Evolutionary conservation across 148 eudicot genomes (phyloP).

Genomic region (Spergularia bocconei): DNA sequence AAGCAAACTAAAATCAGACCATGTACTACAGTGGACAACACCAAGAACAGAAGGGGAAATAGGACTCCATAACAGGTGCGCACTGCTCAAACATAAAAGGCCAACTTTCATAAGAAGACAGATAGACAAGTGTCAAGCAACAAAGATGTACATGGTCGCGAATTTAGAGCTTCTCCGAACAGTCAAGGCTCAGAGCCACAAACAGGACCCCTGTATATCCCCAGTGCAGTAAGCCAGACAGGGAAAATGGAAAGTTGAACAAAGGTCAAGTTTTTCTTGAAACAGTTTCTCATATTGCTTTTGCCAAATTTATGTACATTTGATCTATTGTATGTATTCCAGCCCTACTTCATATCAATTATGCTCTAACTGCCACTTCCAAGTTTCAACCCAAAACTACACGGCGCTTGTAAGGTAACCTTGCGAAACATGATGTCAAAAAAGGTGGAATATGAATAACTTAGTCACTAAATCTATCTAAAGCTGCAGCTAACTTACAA

Average conservation of each 20-base stretch:
- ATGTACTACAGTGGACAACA: not conserved
- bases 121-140: not conserved
- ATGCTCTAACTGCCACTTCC: not conserved
- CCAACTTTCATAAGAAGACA: not conserved
- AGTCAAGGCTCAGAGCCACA: not conserved
- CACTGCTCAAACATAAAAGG: not conserved
- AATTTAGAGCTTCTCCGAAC: not conserved
- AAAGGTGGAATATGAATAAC: not conserved
- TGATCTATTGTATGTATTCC: not conserved
- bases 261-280: not conserved
- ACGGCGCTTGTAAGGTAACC: not conserved
- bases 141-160: constrained; percentile 1
- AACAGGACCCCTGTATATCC: not conserved
- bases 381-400: not conserved
- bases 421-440: not conserved
- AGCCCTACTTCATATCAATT: not conserved
- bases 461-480: not conserved
- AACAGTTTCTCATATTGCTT: not conserved
- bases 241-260: not conserved
- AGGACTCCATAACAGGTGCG: not conserved
- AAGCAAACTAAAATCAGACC: constrained; percentile 16
- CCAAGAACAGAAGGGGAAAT: not conserved
- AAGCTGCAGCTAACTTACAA: not conserved
- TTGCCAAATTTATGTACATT: not conserved
- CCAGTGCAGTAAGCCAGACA: not conserved